Conservation (phyloP, 2,329 filamentous ascomycete genomes). For the Sporothrix globosa region DNA sequence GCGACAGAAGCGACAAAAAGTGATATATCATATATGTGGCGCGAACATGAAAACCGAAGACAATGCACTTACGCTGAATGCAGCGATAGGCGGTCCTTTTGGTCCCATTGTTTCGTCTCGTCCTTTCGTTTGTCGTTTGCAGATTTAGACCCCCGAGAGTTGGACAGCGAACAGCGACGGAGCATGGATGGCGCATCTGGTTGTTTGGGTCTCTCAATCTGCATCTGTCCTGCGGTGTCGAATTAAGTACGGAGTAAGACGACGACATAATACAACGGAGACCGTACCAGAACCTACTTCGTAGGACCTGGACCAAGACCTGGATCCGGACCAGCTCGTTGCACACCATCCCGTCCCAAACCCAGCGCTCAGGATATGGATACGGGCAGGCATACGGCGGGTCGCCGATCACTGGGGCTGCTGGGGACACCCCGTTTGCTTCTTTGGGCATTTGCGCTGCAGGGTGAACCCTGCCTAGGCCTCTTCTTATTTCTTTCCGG, state of each 20-base stretch:
- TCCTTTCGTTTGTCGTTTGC: neutral
- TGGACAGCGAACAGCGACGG: neutral
- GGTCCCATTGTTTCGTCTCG: neutral
- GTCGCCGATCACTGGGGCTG: slow-evolving; percentile 20
- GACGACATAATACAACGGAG: no score
- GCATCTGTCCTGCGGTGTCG: neutral
- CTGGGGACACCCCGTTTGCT: neutral
- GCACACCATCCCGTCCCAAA: slow-evolving; percentile 5
- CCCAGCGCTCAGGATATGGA: slow-evolving; percentile 19
- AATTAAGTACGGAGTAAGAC: no score
- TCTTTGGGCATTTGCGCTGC: neutral
- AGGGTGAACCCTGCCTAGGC: slow-evolving; percentile 2
- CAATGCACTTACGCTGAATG: neutral
- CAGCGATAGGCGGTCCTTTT: neutral
- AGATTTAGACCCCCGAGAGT: no score
- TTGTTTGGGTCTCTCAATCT: neutral
- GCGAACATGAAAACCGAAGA: neutral
- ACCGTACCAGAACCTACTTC: no score
- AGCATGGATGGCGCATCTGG: neutral
- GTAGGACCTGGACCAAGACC: neutral
- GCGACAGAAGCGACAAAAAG: neutral
- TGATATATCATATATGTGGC: slow-evolving; percentile 18
- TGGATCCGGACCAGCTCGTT: neutral
- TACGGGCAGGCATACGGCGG: slow-evolving; percentile 14
- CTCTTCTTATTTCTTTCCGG: slow-evolving; percentile 9